Base-by-base conservation (phyloP, 2,329 filamentous ascomycete species). In the Pseudogymnoascus sp. region DNA sequence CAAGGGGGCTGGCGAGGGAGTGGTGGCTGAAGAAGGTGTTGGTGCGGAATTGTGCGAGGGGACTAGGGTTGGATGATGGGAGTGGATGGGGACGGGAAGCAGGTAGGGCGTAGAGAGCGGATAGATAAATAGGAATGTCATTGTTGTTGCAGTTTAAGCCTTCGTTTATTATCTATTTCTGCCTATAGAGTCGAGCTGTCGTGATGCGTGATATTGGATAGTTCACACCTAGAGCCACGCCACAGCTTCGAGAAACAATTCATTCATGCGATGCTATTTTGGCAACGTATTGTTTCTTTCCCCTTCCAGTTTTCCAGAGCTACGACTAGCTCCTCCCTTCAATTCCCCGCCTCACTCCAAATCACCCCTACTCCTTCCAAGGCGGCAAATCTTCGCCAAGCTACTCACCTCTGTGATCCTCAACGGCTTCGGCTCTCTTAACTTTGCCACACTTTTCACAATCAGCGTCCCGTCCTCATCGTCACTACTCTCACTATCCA, bases 11-110 rank as follows among this genome's bases (percentile, higher is more conserved):
- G 61, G 89, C 89, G 1, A 78, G 91, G 60, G 91, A 95, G 74
- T 90, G 88, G 82, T 95, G 90, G 72, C 74, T 92, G 72, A 92
- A 92, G 79, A 92, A 92, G 79, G 90, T 89, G 7, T 76, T 93
- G 60, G 86, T 88, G 53, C 84, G 83, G 72, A 93, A 93, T 79
- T 91, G 92, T 74, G 87, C 84, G 2, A 79, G 78, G 63, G 89
- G 90, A 0, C 89, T 94, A 86, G 90, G 89, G 2, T 76, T 94
- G 18, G 66, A 62, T 28, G 40, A 59, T 60, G 50, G 37, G 35
- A 56, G 61, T 38, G 60, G 37, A 56, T 60, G 31, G 53, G 53
- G 44, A 14, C 25, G 44, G 23, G 44, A 50, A n/a, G 23, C 23
- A 14, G 44, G 44, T 50, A 50, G 44, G 25, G 44, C 44, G 8